Conservation (phyloP, 2,329 filamentous ascomycete species). For the Dactylellina parvicollis region DNA sequence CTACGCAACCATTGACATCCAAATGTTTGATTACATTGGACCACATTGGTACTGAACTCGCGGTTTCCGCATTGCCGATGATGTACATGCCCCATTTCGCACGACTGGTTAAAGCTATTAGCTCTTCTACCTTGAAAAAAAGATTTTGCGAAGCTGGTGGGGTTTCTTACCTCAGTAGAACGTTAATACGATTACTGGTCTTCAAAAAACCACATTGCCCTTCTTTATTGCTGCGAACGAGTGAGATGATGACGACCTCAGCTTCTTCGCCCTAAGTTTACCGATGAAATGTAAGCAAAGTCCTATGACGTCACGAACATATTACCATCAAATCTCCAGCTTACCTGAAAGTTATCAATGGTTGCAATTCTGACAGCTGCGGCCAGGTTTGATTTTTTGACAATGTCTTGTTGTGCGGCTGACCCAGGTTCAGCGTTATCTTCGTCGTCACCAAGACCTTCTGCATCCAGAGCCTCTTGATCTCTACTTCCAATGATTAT, state of each 20-base stretch:
- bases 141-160: background rate
- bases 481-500: conserved; percentile 59
- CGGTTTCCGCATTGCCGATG: conserved; percentile 73
- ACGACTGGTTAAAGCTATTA: conserved; percentile 75
- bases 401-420: conserved; percentile 68
- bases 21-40: conserved; percentile 63
- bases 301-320: too few relatives aligned
- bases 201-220: conserved; percentile 65
- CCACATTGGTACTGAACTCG: conserved; percentile 69
- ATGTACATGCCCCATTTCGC: conserved; percentile 77
- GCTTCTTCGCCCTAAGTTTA: conserved; percentile 75
- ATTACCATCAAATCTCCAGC: conserved; percentile 65
- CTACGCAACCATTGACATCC: conserved; percentile 63
- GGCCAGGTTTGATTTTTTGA: conserved; percentile 64
- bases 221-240: conserved; percentile 74
- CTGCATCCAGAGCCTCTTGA: conserved; percentile 57
- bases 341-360: conserved; percentile 58
- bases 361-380: conserved; percentile 57
- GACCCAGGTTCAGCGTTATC: conserved; percentile 58
- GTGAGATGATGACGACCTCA: conserved; percentile 74
- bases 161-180: conserved; percentile 41
- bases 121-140: conserved; percentile 54
- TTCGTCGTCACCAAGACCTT: conserved; percentile 14
- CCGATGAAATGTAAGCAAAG: conserved; percentile 65
- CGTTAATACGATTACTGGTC: conserved; percentile 58